Percentiles rank a stretch among this genome's conserved stretches.
phyloP scores from a whole-genome alignment of 139 green algal genomes.

The Astrephomene gubernaculifera region DNA sequence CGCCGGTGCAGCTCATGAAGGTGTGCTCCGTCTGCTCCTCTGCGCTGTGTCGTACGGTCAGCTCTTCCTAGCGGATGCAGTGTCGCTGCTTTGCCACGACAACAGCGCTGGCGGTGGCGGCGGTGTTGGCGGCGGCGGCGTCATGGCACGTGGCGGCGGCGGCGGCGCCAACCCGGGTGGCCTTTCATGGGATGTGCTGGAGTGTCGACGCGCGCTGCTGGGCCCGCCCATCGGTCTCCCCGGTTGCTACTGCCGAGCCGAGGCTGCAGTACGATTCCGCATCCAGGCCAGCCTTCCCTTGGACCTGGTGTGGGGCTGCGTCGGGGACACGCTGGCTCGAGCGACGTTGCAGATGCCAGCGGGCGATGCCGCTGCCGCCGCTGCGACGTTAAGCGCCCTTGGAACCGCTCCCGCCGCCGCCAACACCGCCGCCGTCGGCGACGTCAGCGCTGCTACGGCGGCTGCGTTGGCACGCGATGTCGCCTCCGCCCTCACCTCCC shows the following conservation, averaged over 20 bases:
- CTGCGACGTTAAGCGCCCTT: too few species aligned
- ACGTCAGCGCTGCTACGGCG: not conserved
- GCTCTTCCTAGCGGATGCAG: slow-evolving; percentile 3
- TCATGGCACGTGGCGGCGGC: not conserved
- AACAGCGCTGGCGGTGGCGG: too few species aligned
- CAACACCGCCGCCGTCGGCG: not conserved
- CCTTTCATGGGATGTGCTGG: not conserved
- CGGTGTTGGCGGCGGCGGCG: not conserved
- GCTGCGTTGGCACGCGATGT: not conserved
- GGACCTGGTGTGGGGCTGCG: slow-evolving; percentile 21
- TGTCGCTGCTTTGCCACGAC: slow-evolving; percentile 18
- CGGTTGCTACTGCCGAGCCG: slow-evolving; percentile 14
- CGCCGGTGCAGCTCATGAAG: slow-evolving; percentile 1
- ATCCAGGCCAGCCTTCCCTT: slow-evolving; percentile 9
- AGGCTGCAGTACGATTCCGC: slow-evolving; percentile 6
- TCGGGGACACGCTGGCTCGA: not conserved
- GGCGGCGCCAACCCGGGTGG: not conserved
- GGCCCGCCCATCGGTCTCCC: not conserved
- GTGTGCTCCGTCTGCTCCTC: slow-evolving; percentile 1
- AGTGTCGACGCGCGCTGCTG: slow-evolving; percentile 22
- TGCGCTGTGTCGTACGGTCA: slow-evolving; percentile 18
- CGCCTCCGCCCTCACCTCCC: slow-evolving; percentile 15
- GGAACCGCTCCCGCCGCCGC: not conserved
- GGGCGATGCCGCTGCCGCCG: too few species aligned
- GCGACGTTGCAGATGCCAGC: too few species aligned